Base-by-base conservation (phyloP, 176 grass and related monocot genomes). In the Urochloa ruziziensis region DNA sequence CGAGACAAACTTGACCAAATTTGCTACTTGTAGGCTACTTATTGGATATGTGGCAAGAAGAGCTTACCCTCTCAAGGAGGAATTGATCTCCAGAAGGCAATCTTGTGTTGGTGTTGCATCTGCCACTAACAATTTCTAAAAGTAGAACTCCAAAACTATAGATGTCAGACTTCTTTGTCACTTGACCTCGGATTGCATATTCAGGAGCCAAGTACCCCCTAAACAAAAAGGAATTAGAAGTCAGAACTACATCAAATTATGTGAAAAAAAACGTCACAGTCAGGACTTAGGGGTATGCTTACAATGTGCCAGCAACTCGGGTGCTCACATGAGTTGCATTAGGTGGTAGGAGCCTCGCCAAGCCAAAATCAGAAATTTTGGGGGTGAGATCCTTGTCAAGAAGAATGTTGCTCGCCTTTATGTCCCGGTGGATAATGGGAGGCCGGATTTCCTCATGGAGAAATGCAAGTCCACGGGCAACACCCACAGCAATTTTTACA, bases 361-460 rank as follows among this genome's bases (percentile, higher is more conserved):
- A 84, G 42, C 95, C 95, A 2, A 97, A 97, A 88, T 97, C 92
- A 29, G 92, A 97, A 63, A 97, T 94, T 78, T 91, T 97, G 0
- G 95, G 90, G 1, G 88, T 88, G 21, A 97, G 90, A 74, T 94
- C 90, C 43, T 43, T 87, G 81, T 92, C 95, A 8, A 97, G 90
- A 89, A 97, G 90, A 89, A 97, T 97, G 81, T 97, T 97, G 83
- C 95, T 97, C 4, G 95, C 95, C 72, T 97, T 97, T 28, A 97
- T 97, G 82, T 97, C 95, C n/a, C 95, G 67, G 77, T 97, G 95
- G 67, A 97, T 88, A 83, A 97, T 94, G 17, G 42, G 90, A 37
- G 91, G 86, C 0, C 5, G 39, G 63, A 84, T 90, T 80, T 97
- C 95, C 86, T 97, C 95, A 70, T 97, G 95, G 60, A 97, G 88